A percentile compares a stretch with the other conserved stretches of the same genome.
phyloP scores from a whole-genome alignment of 176 grass and related monocot species.

The Eleusine coracana region DNA sequence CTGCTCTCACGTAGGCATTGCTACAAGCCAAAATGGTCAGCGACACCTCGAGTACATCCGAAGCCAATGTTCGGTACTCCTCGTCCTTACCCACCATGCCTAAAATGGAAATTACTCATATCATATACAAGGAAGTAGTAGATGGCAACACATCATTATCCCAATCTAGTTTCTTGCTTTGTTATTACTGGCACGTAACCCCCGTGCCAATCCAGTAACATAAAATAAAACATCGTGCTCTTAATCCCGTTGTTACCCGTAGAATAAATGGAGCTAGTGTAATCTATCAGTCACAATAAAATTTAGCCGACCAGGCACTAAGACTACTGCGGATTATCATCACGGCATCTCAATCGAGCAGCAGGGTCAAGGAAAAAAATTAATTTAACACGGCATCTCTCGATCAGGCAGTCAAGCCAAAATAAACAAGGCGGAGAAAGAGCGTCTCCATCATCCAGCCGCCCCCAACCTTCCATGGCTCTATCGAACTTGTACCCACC shows the following conservation, averaged over 20 bases:
- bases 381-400: neutral
- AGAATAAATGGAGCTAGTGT: neutral
- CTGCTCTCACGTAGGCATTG: conserved; percentile 8
- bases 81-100: neutral
- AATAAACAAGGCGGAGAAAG: neutral
- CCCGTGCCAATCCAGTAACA: neutral
- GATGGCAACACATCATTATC: neutral
- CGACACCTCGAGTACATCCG: conserved; percentile 7
- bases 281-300: neutral
- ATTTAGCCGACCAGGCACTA: conserved; percentile 1
- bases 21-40: conserved; percentile 4
- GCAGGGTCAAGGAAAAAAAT: neutral
- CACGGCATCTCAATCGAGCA: neutral
- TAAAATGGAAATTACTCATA: neutral
- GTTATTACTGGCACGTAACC: neutral
- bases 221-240: neutral
- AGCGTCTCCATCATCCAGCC: conserved; percentile 14
- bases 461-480: neutral
- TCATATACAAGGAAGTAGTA: neutral
- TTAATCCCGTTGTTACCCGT: neutral
- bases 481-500: neutral
- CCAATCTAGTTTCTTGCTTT: neutral
- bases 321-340: neutral
- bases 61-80: conserved; percentile 12
- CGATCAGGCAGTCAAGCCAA: neutral